Conservation (phyloP, 2,329 filamentous ascomycete species). For the Amauroascus niger region DNA sequence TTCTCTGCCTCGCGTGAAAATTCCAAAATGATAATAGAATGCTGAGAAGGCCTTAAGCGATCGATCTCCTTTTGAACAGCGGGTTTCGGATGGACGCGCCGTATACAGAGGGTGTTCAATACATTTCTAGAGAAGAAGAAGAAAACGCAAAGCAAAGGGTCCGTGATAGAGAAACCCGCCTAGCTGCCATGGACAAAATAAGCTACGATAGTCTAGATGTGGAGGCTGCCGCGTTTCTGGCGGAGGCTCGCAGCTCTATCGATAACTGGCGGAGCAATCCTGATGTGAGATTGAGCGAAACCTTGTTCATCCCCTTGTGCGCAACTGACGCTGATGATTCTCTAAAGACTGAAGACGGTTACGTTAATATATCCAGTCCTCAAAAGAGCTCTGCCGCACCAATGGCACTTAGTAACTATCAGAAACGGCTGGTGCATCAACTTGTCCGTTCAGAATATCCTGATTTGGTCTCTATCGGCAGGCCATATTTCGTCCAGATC, state of each 20-base stretch:
- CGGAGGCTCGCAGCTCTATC: slow-evolving; percentile 38
- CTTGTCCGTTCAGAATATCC: slow-evolving; percentile 53
- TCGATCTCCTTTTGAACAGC: slow-evolving; percentile 51
- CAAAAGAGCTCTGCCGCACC: slow-evolving; percentile 14
- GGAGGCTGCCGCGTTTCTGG: slow-evolving; percentile 45
- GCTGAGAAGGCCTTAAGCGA: slow-evolving; percentile 33
- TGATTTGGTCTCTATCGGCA: slow-evolving; percentile 31
- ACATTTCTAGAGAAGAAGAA: slow-evolving; percentile 53
- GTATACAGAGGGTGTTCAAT: slow-evolving; percentile 50
- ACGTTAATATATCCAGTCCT: slow-evolving; percentile 40
- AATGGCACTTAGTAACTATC: slow-evolving; percentile 45
- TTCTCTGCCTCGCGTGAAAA: too few species aligned
- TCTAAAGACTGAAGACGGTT: slow-evolving; percentile 23
- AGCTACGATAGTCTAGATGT: slow-evolving; percentile 44
- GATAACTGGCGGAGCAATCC: slow-evolving; percentile 36
- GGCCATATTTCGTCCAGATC: slow-evolving; percentile 34
- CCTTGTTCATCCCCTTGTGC: neutral
- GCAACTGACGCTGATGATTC: neutral
- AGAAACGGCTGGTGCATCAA: slow-evolving; percentile 57
- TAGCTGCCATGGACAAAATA: slow-evolving; percentile 33
- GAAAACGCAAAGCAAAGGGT: slow-evolving; percentile 38
- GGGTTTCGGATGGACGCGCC: slow-evolving; percentile 50
- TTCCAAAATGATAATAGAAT: neutral
- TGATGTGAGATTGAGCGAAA: slow-evolving; percentile 15
- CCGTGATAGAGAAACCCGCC: slow-evolving; percentile 33